Conservation (phyloP, 2,329 filamentous ascomycete genomes). For the Fusarium humuli region DNA sequence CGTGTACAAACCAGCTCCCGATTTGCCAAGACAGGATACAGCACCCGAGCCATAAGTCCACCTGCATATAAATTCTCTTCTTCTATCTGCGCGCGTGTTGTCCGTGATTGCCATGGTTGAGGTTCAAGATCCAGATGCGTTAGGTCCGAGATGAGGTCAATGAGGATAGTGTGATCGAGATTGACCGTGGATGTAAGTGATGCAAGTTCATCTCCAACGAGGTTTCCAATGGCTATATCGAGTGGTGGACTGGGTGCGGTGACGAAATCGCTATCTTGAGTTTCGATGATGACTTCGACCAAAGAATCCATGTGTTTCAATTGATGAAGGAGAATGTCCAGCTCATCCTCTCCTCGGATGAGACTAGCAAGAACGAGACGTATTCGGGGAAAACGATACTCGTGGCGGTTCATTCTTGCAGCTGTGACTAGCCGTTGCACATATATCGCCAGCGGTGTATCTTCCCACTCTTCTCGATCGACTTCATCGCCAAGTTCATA, state of each 20-base stretch:
- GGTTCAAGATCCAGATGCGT: slow-evolving; percentile 52
- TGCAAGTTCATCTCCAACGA: slow-evolving; percentile 49
- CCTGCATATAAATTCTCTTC: slow-evolving; percentile 48
- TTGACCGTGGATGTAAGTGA: slow-evolving; percentile 54
- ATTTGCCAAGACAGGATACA: slow-evolving; percentile 52
- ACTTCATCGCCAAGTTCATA: slow-evolving; percentile 49
- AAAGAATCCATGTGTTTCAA: slow-evolving; percentile 47
- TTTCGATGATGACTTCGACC: slow-evolving; percentile 52
- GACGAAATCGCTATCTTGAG: slow-evolving; percentile 45
- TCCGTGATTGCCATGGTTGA: slow-evolving; percentile 50
- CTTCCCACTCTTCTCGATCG: slow-evolving; percentile 51
- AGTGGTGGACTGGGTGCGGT: slow-evolving; percentile 41
- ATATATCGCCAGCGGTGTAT: slow-evolving; percentile 50
- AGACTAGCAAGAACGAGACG: slow-evolving; percentile 53
- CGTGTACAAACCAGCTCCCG: slow-evolving; percentile 53
- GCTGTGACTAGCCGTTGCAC: slow-evolving; percentile 52
- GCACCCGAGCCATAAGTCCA: slow-evolving; percentile 50
- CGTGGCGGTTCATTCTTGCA: slow-evolving; percentile 52
- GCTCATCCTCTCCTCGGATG: slow-evolving; percentile 40
- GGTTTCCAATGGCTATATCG: slow-evolving; percentile 46
- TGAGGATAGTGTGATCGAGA: slow-evolving; percentile 56
- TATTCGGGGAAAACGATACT: slow-evolving; percentile 53
- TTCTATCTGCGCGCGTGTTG: slow-evolving; percentile 51
- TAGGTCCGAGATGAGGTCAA: slow-evolving; percentile 56
- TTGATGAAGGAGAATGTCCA: slow-evolving; percentile 51